Evolutionary conservation across 2,329 filamentous ascomycete species (phyloP), one percentile per base, ranked within the genome.

Genomic region (Aspergillus bombycis): DNA sequence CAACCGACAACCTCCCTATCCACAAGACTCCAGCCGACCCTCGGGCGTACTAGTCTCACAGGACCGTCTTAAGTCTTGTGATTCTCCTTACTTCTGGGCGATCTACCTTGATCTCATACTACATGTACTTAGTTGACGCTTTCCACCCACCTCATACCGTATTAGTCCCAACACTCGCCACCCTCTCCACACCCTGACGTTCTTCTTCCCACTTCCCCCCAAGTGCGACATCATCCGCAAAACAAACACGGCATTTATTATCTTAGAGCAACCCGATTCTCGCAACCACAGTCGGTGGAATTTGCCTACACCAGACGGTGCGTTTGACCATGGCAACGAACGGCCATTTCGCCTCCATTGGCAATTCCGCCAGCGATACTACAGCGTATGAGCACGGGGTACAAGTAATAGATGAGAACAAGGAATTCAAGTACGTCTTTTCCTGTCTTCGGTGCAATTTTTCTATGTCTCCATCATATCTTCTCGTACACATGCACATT

Each of bases 401-500:
- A 75, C 95, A 99, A 81, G 93, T 99, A 72, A 92, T 99, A 75
- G 93, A 97, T 77, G 94, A 94, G 81, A 90, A 96, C 76, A 98
- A 98, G 83, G 86, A 92, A 72, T 99, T 97, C 88, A 98, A 97
- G 93, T 96, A 86, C 68, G 90, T 57, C 43, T 53, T 23, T 65
- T 21, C 34, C 30, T 21, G 12, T 41, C 14, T 4, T 54, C 28
- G 41, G 46, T 28, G 32, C 26, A n/a, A 38, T 21, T 30, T 16
- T 8, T 41, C 26, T 28, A 19, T 30, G n/a, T 16, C 14, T 36
- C 45, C 16, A 8, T 21, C 19, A 26, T 23, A 28, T 7, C 16
- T 12, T 12, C 19, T 28, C 7, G 3, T 45, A 16, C 6, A 55
- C 32, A 38, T 38, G 8, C 21, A 7, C 6, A 26, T 16, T 23